phyloP scores from a whole-genome alignment of 2,329 filamentous ascomycete genomes.

The Neonectria hederae region DNA sequence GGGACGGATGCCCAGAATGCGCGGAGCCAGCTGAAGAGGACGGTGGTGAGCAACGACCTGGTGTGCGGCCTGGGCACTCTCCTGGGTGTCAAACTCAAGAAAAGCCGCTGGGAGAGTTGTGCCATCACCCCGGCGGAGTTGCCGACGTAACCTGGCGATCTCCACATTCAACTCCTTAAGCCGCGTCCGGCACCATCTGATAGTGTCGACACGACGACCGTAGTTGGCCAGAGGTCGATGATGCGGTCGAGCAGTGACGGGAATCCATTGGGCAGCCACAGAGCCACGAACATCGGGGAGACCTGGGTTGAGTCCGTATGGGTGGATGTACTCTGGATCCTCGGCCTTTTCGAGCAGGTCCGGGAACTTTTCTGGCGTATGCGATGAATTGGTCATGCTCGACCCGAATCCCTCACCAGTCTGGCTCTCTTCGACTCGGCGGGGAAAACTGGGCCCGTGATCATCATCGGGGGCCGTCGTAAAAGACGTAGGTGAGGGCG shows the following conservation, averaged over 20 bases:
- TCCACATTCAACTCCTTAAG: slow-evolving; percentile 52
- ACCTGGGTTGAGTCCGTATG: slow-evolving; percentile 47
- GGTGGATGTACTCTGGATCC: slow-evolving; percentile 49
- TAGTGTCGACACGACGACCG: slow-evolving; percentile 92
- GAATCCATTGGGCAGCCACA: slow-evolving; percentile 79
- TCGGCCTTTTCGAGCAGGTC: slow-evolving; percentile 36
- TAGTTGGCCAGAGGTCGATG: slow-evolving; percentile 74
- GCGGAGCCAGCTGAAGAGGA: slow-evolving; percentile 85
- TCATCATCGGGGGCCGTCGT: slow-evolving; percentile 27
- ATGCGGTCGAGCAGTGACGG: slow-evolving; percentile 76
- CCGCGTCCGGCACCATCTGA: slow-evolving; percentile 80
- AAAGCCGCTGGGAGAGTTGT: slow-evolving; percentile 82
- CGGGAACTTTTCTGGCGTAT: slow-evolving; percentile 11
- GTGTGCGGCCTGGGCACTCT: slow-evolving; percentile 85
- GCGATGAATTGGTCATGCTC: slow-evolving; percentile 25
- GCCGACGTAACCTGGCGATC: slow-evolving; percentile 73
- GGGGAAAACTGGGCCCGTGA: slow-evolving; percentile 5
- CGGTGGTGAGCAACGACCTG: slow-evolving; percentile 90
- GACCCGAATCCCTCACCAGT: slow-evolving; percentile 24
- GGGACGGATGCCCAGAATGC: slow-evolving; percentile 84
- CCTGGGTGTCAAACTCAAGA: slow-evolving; percentile 85
- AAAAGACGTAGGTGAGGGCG: slow-evolving; percentile 26
- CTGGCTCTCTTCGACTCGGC: slow-evolving; percentile 13
- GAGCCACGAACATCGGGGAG: slow-evolving; percentile 55
- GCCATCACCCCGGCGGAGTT: slow-evolving; percentile 76